These are phyloP conservation scores for Gillenia trifoliata DNA, from an alignment of 306 rosid genomes.

Conservation along the genomic window DNA sequence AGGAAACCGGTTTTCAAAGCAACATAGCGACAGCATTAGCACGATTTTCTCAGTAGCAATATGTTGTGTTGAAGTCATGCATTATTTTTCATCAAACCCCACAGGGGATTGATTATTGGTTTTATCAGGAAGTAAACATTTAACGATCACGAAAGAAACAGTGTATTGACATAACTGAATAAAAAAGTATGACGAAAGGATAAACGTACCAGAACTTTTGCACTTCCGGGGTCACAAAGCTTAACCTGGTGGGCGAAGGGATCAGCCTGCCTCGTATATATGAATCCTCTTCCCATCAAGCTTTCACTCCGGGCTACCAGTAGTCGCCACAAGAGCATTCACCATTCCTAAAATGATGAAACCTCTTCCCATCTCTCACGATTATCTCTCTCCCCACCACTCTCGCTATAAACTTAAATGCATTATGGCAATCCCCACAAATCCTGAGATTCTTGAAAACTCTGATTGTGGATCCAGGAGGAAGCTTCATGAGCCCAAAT, in stretches of 20 bases:
- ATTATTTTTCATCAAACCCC: too few species aligned
- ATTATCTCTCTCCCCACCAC: slow-evolving; percentile 11
- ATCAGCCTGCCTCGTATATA: slow-evolving; percentile 51
- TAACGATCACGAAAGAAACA: not conserved
- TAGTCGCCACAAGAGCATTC: slow-evolving; percentile 23
- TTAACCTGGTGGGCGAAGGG: slow-evolving; percentile 81
- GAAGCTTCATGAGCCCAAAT: slow-evolving; percentile 24
- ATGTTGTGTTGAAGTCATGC: too few species aligned
- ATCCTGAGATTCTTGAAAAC: slow-evolving; percentile 25
- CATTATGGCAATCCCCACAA: slow-evolving; percentile 19
- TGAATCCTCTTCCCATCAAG: too few species aligned
- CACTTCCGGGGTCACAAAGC: slow-evolving; percentile 86
- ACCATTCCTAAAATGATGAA: slow-evolving; percentile 6
- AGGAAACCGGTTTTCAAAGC: not conserved
- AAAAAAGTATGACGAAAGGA: slow-evolving; percentile 3
- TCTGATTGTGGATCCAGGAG: slow-evolving; percentile 13
- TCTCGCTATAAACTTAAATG: slow-evolving; percentile 12
- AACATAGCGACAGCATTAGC: too few species aligned
- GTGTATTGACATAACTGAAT: not conserved
- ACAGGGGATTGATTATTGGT: too few species aligned
- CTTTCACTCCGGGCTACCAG: slow-evolving; percentile 8
- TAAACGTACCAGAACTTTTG: slow-evolving; percentile 64
- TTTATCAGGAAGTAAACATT: too few species aligned
- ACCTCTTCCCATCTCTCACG: slow-evolving; percentile 11
- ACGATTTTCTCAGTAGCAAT: too few species aligned